A percentile compares a stretch with the other conserved stretches of the same genome.
phyloP scores from a whole-genome alignment of 23 red algal species.

The Agarophyton chilense region DNA sequence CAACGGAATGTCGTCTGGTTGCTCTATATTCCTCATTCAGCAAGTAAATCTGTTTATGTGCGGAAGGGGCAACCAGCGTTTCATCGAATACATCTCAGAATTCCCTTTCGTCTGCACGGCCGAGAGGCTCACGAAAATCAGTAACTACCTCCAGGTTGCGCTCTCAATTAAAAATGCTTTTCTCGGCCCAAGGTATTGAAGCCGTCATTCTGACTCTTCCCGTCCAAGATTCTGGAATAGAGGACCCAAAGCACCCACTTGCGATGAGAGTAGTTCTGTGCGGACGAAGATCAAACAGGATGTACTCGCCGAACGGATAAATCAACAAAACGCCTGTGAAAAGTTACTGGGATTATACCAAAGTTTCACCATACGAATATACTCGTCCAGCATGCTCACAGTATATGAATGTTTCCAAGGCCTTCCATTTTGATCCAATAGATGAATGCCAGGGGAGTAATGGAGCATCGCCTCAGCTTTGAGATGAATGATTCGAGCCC shows the following conservation, averaged over 20 bases:
- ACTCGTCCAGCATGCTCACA: constrained; percentile 33
- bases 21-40: no score
- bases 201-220: no score
- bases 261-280: no score
- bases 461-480: constrained; percentile 13
- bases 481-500: neutral
- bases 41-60: no score
- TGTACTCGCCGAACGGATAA: neutral
- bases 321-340: constrained; percentile 9
- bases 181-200: neutral
- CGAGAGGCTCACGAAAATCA: neutral
- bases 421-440: constrained; percentile 3
- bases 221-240: no score
- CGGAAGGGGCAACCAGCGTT: no score
- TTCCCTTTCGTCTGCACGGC: neutral
- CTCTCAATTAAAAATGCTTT: neutral
- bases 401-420: constrained; percentile 25
- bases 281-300: no score
- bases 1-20: no score
- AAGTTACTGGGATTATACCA: constrained; percentile 14
- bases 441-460: constrained; percentile 1
- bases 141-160: neutral
- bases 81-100: no score
- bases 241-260: no score
- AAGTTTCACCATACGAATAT: constrained; percentile 3